Base-by-base conservation (phyloP, 2,329 filamentous ascomycete genomes). In the Periconia macrospinosa region DNA sequence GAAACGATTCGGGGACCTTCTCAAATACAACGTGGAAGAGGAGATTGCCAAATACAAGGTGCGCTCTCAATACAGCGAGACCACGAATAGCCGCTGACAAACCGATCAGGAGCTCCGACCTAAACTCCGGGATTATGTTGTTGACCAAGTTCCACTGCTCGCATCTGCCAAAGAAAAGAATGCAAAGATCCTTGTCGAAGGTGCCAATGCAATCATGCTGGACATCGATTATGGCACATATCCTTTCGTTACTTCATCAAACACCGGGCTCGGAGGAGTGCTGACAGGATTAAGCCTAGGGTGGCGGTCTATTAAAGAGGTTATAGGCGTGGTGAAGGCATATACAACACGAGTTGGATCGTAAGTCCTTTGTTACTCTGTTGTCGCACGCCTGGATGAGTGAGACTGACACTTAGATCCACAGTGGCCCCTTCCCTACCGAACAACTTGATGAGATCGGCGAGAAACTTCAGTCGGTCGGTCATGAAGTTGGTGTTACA, bases 121-220 rank as follows among this genome's bases (percentile, higher is more conserved):
- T 54, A 79, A 79, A 64, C 78, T 91, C 23, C 78, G 78, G 43
- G 78, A 80, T 19, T 89, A 84, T 60, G 81, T 86, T 55, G 79
- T 90, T 55, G 89, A 92, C 66, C 85, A 84, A 55, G 81, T 89
- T 27, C 79, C 83, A 40, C 83, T 89, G 50, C 83, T 91, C 66
- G 76, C 80, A 53, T 77, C 77, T 10, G 86, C 85, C 1, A 86
- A 90, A 67, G 74, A 82, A 51, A 76, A 76, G 51, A 81, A 84
- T 37, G 78, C 77, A 37, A 81, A 82, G 50, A 86, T 90, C 58
- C 78, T 90, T 2, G 79, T 90, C 11, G 88, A 91, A 74, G 88
- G 87, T 49, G 86, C 86, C 37, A 84, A 88, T 62, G 84, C 84
- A 10, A 76, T 88, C 48, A 87, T 90, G 85, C 76, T 89, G 50